A percentile compares a stretch with the other conserved stretches of the same genome.
phyloP scores from a whole-genome alignment of 2,329 filamentous ascomycete genomes.

The Raffaelea albimanens region DNA sequence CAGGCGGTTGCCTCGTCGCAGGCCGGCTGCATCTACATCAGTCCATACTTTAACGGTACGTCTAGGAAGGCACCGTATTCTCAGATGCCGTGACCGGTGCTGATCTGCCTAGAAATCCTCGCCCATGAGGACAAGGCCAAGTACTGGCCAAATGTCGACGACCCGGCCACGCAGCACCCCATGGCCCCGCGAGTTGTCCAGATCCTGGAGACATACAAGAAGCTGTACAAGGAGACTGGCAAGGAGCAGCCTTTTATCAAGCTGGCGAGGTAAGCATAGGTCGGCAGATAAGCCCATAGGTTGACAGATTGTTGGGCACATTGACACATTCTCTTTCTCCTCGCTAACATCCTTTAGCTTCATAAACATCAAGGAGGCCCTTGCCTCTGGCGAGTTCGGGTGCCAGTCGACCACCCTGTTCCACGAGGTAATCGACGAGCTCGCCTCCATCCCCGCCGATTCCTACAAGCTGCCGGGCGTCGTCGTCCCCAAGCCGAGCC shows the following conservation, averaged over 20 bases:
- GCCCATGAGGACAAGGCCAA: conserved; percentile 31
- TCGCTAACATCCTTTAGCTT: conserved; percentile 20
- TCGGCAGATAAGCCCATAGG: too few relatives aligned
- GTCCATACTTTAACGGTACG: conserved; percentile 38
- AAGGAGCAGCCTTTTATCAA: conserved; percentile 36
- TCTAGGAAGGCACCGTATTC: neutral
- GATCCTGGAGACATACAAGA: conserved; percentile 35
- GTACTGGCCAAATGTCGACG: conserved; percentile 34
- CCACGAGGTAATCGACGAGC: conserved; percentile 25
- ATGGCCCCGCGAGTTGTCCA: conserved; percentile 34
- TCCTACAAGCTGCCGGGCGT: conserved; percentile 21
- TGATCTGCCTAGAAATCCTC: conserved; percentile 26
- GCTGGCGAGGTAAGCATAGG: conserved; percentile 26
- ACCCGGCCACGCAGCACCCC: conserved; percentile 35
- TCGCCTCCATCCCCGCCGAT: conserved; percentile 15
- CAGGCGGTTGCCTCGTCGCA: conserved; percentile 41
- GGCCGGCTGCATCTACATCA: conserved; percentile 36
- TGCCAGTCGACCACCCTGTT: conserved; percentile 35
- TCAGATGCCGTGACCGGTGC: neutral
- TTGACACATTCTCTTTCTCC: neutral
- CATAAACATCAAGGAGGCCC: conserved; percentile 29
- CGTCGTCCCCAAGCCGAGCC: conserved; percentile 25
- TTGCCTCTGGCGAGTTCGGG: conserved; percentile 33
- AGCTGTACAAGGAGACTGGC: conserved; percentile 33
- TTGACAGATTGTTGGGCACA: neutral